These are phyloP conservation scores for Clathrospora elynae DNA, from an alignment of 2,329 filamentous ascomycete species.

Conservation along the genomic window DNA sequence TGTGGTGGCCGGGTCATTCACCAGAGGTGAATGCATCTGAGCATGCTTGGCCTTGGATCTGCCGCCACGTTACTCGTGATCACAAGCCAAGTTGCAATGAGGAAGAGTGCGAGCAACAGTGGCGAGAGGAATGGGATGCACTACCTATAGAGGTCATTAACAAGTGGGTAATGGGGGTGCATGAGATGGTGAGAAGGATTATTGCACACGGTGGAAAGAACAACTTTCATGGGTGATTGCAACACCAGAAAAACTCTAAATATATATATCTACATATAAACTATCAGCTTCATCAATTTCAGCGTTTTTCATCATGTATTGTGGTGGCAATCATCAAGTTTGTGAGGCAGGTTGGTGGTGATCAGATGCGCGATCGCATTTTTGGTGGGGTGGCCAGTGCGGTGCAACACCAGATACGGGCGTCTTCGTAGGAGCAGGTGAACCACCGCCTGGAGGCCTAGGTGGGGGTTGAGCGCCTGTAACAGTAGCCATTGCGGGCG, in stretches of 20 bases:
- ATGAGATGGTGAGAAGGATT: slow-evolving; percentile 5
- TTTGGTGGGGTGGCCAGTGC: too few species aligned
- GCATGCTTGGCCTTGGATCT: slow-evolving; percentile 14
- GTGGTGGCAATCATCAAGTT: too few species aligned
- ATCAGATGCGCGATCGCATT: too few species aligned
- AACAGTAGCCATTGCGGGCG: too few species aligned
- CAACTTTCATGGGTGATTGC: slow-evolving; percentile 7
- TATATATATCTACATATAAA: neutral
- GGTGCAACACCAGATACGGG: too few species aligned
- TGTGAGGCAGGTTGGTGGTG: too few species aligned
- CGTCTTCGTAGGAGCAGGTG: too few species aligned
- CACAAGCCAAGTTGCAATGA: slow-evolving; percentile 3
- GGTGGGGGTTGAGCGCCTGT: too few species aligned
- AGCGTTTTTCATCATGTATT: too few species aligned
- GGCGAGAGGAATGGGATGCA: neutral
- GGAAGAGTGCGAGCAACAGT: slow-evolving; percentile 6
- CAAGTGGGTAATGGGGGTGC: slow-evolving; percentile 6
- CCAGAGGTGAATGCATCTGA: slow-evolving; percentile 14
- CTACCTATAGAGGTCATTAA: slow-evolving; percentile 11
- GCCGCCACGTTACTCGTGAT: slow-evolving; percentile 4
- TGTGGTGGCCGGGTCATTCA: slow-evolving; percentile 12
- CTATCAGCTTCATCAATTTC: neutral
- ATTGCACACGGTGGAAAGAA: slow-evolving; percentile 5
- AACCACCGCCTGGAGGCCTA: too few species aligned
- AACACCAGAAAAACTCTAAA: neutral